Evolutionary conservation across 768 basidiomycete genomes (phyloP).

Genomic region (Termitomyces sp.): DNA sequence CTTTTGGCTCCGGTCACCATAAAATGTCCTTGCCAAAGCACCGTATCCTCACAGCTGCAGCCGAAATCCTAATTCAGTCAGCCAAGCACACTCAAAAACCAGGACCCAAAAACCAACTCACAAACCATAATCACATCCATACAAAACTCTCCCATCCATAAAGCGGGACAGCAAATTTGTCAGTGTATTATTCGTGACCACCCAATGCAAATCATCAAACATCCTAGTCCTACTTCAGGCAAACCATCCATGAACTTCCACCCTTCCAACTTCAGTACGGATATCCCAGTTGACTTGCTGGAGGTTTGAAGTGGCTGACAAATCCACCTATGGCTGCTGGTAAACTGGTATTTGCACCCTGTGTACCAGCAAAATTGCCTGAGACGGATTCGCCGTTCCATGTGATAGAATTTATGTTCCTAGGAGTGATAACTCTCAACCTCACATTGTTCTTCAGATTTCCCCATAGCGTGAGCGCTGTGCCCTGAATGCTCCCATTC

Average conservation of each 20-base stretch:
- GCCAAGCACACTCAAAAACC: background rate
- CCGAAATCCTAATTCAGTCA: background rate
- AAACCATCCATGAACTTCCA: slow-evolving; percentile 80
- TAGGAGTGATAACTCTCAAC: slow-evolving; percentile 65
- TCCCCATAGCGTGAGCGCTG: slow-evolving; percentile 57
- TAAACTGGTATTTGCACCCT: slow-evolving; percentile 8
- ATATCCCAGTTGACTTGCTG: slow-evolving; percentile 28
- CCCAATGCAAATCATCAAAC: slow-evolving; percentile 69
- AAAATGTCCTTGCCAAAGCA: slow-evolving; percentile 85
- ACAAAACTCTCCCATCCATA: slow-evolving; percentile 79
- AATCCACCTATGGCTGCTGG: slow-evolving; percentile 43
- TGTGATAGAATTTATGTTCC: slow-evolving; percentile 47
- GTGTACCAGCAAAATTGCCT: slow-evolving; percentile 23
- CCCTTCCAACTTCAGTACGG: slow-evolving; percentile 49
- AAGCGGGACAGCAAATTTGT: slow-evolving; percentile 72
- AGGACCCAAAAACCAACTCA: slow-evolving; percentile 34
- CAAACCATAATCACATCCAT: slow-evolving; percentile 88
- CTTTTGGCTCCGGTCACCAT: slow-evolving; percentile 55
- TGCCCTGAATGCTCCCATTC: slow-evolving; percentile 47
- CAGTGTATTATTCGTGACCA: slow-evolving; percentile 62
- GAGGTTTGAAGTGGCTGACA: slow-evolving; percentile 40
- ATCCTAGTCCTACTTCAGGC: slow-evolving; percentile 52
- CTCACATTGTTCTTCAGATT: slow-evolving; percentile 61
- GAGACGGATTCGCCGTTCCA: slow-evolving; percentile 70
- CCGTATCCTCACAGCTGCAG: slow-evolving; percentile 78